Conservation (phyloP, 305 asterid species). For the Ruellia speciosa region DNA sequence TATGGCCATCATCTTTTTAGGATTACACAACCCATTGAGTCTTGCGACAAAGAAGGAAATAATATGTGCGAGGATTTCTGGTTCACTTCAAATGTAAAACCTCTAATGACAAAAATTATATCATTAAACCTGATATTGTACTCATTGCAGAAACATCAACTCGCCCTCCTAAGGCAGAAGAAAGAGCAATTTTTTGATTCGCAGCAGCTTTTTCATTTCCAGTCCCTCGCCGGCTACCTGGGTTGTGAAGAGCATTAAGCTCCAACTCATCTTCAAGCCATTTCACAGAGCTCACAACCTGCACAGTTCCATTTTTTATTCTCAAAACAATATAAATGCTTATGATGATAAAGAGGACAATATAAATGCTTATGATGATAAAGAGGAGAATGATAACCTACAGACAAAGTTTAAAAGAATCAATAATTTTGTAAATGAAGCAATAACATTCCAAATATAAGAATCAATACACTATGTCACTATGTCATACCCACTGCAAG, state of each 20-base stretch:
- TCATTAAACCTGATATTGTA: conserved; percentile 71
- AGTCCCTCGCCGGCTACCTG: conserved; percentile 87
- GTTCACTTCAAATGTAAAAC: conserved; percentile 20
- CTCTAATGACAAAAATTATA: conserved; percentile 12
- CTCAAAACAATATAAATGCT: conserved; percentile 15
- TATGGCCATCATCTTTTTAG: conserved; percentile 17
- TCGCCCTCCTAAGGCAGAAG: conserved; percentile 95
- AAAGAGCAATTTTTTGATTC: conserved; percentile 87
- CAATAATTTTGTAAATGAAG: too few species aligned
- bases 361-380: neutral
- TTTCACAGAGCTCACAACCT: conserved; percentile 99
- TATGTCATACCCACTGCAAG: too few species aligned
- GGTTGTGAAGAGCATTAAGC: conserved; percentile 98
- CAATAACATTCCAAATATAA: too few species aligned
- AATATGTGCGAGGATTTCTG: neutral
- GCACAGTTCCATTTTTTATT: conserved; percentile 23
- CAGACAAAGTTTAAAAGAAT: too few species aligned
- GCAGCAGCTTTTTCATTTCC: conserved; percentile 98
- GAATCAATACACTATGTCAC: too few species aligned
- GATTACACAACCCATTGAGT: conserved; percentile 14
- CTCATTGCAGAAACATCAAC: conserved; percentile 86
- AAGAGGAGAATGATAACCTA: too few species aligned
- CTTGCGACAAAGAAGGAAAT: conserved; percentile 21
- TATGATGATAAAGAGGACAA: neutral
- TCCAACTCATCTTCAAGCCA: conserved; percentile 99